Evolutionary conservation across 2,329 filamentous ascomycete genomes (phyloP).

Genomic region (Verticillium longisporum): DNA sequence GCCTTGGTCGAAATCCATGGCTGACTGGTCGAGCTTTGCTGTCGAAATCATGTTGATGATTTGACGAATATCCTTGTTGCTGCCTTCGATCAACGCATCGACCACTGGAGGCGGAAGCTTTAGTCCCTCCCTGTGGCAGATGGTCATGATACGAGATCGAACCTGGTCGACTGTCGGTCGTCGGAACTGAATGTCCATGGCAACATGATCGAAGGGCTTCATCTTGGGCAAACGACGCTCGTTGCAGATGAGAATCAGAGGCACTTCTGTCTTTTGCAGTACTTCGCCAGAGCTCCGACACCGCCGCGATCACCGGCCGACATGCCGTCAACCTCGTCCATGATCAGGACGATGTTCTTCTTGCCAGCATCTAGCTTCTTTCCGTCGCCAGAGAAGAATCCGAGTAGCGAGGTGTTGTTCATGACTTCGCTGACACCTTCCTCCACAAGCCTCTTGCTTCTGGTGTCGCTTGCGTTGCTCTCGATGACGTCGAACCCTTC

Average conservation of each 20-base stretch:
- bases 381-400: conserved; percentile 81
- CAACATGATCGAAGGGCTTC: conserved; percentile 90
- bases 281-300: conserved; percentile 86
- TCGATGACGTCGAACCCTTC: conserved; percentile 93
- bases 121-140: conserved; percentile 84
- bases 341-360: conserved; percentile 92
- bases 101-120: conserved; percentile 79
- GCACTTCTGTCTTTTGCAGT: conserved; percentile 94
- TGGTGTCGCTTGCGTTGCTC: conserved; percentile 89
- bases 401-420: conserved; percentile 86
- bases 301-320: conserved; percentile 93
- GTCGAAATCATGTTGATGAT: conserved; percentile 99
- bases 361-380: conserved; percentile 73
- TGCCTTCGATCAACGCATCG: conserved; percentile 91
- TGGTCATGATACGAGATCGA: conserved; percentile 86
- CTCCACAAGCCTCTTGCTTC: conserved; percentile 95
- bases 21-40: conserved; percentile 76
- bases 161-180: conserved; percentile 89
- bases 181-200: conserved; percentile 80
- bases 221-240: conserved; percentile 91
- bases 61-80: conserved; percentile 91
- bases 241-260: conserved; percentile 96
- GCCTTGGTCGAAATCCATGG: conserved; percentile 76
- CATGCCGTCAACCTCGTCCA: conserved; percentile 99
- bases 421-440: conserved; percentile 81